Percentiles rank a stretch among this genome's conserved stretches.
These are phyloP conservation scores for Datisca glomerata DNA, from an alignment of 306 rosid genomes.

Conservation along the genomic window DNA sequence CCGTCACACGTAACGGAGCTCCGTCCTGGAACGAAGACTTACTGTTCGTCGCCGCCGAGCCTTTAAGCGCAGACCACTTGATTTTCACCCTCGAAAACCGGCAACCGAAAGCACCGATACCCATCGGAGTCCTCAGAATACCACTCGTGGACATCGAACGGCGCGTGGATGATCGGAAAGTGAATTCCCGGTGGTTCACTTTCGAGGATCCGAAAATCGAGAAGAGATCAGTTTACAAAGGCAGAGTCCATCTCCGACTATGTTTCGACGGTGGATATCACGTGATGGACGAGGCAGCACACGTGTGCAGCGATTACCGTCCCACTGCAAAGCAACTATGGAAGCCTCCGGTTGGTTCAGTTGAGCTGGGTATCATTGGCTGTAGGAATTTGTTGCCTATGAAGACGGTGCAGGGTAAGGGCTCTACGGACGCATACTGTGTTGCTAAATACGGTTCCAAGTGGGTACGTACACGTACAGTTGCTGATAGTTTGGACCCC, in stretches of 20 bases:
- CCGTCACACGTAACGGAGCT: conserved; percentile 20
- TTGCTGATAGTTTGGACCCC: conserved; percentile 62
- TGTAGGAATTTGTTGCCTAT: conserved; percentile 62
- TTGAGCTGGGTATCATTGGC: conserved; percentile 62
- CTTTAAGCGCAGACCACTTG: conserved; percentile 34
- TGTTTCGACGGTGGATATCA: conserved; percentile 91
- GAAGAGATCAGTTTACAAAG: conserved; percentile 30
- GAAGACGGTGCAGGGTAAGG: conserved; percentile 46
- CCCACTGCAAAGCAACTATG: conserved; percentile 90
- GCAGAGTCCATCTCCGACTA: conserved; percentile 50
- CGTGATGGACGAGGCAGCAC: conserved; percentile 85
- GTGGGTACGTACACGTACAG: conserved; percentile 70
- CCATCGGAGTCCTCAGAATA: conserved; percentile 31
- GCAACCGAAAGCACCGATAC: conserved; percentile 19
- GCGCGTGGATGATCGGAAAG: conserved; percentile 68
- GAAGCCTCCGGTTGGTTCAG: conserved; percentile 62
- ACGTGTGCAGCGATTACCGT: conserved; percentile 74
- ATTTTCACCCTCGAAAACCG: conserved; percentile 40
- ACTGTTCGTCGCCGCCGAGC: conserved; percentile 70
- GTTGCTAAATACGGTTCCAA: conserved; percentile 79
- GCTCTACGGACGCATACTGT: conserved; percentile 59
- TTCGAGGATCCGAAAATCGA: conserved; percentile 26
- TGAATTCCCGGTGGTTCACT: conserved; percentile 54
- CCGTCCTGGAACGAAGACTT: conserved; percentile 73
- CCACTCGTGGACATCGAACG: conserved; percentile 43